A percentile compares a stretch with the other conserved stretches of the same genome.
phyloP scores from a whole-genome alignment of 352 stramenopile species.

The Phytophthora constricta region DNA sequence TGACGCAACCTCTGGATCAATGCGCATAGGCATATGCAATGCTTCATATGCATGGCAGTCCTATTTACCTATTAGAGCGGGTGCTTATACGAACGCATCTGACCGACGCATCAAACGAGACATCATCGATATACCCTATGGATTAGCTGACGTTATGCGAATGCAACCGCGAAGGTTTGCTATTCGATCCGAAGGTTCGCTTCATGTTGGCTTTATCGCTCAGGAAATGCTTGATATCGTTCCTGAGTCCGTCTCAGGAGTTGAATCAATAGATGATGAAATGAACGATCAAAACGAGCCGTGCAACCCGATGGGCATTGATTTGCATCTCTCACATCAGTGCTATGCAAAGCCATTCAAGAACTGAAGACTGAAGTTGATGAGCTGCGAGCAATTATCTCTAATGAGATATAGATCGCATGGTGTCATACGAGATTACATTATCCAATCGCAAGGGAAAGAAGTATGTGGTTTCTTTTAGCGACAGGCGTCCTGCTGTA shows the following conservation, averaged over 20 bases:
- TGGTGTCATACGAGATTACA: neutral
- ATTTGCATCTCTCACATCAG: neutral
- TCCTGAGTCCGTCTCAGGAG: neutral
- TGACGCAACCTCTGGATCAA: neutral
- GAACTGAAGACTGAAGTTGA: neutral
- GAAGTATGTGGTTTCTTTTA: neutral
- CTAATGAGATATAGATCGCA: neutral
- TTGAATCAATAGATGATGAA: neutral
- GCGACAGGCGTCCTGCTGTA: too few relatives aligned
- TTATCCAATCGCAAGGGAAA: neutral
- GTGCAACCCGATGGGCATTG: neutral
- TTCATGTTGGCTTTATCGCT: neutral
- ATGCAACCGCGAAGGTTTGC: neutral
- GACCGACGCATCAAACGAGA: neutral
- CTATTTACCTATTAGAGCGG: neutral
- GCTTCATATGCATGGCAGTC: neutral
- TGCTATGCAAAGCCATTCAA: constrained; percentile 3
- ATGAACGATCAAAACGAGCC: neutral
- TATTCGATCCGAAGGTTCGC: neutral
- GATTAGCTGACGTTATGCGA: neutral
- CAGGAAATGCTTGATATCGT: neutral
- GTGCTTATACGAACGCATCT: neutral
- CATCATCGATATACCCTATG: neutral
- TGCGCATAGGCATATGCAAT: neutral
- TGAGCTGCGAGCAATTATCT: neutral